These are phyloP conservation scores for Yamadazyma siamensis DNA, from an alignment of 1,139 yeast genomes.

Conservation along the genomic window DNA sequence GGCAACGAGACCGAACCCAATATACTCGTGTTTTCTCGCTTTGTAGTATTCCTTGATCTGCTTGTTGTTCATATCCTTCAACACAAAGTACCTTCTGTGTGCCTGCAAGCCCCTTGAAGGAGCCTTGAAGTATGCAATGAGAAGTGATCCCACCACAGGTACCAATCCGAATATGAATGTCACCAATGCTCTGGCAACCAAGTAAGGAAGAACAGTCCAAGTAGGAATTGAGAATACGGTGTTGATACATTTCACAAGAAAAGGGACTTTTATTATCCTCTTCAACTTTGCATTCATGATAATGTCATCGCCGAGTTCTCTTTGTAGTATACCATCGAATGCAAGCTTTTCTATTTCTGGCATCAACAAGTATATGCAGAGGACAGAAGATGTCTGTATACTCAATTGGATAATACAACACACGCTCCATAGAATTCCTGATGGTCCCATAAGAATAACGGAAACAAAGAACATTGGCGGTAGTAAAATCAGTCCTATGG, in stretches of 20 bases:
- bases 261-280: constrained; percentile 33
- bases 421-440: constrained; percentile 54
- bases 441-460: constrained; percentile 50
- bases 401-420: constrained; percentile 51
- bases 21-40: constrained; percentile 29
- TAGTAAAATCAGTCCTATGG: constrained; percentile 38
- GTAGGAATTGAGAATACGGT: constrained; percentile 23
- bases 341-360: constrained; percentile 54
- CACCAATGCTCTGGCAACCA: constrained; percentile 22
- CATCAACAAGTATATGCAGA: constrained; percentile 49
- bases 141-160: constrained; percentile 61
- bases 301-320: constrained; percentile 47
- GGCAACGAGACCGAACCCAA: constrained; percentile 59
- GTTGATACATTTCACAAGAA: constrained; percentile 22
- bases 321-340: constrained; percentile 55
- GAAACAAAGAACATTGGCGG: constrained; percentile 49
- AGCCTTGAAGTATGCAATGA: constrained; percentile 53
- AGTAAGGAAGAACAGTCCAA: constrained; percentile 21
- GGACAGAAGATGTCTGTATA: constrained; percentile 45
- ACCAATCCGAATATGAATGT: constrained; percentile 44
- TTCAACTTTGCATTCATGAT: constrained; percentile 45
- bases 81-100: constrained; percentile 58
- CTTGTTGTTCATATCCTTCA: constrained; percentile 50
- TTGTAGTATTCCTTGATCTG: constrained; percentile 30
- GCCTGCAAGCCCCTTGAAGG: constrained; percentile 55